Evolutionary conservation across 805 yeast species (phyloP), one percentile per base, ranked within the genome.

Genomic region (Zygotorulaspora chibaensis): DNA sequence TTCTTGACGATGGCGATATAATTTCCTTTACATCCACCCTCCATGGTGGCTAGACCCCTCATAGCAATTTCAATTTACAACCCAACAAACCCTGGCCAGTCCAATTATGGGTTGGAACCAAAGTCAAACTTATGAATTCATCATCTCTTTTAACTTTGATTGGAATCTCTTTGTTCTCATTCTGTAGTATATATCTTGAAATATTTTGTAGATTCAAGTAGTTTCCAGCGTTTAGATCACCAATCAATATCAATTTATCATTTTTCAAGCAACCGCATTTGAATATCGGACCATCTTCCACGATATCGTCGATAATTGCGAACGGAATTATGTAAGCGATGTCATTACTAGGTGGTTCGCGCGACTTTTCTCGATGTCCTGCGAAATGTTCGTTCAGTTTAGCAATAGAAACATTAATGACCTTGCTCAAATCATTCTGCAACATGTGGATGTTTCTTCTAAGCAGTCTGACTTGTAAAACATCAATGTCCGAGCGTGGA

Each of bases 1-100:
- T 73, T n/a, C 63, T 93, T 12, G 84, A 87, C 63, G 68, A 76
- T 39, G 83, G 85, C 10, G 99, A 91, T 64, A 73, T 79, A 17
- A 75, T 91, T 33, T 80, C 95, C 2, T 91, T 91, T 59, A 91
- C 97, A 1, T 85, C 95, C 35, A 93, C 99, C 3, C 70, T 91
- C 50, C 99, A 91, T 57, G 99, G 99, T 3, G 99, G 99, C 38
- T 91, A 54, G 53, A 35, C 7, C 7, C 7, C 25, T 58, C 62
- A 74, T 27, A 75, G 38, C 38, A 74, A 75, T 17, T 69, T 67
- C 30, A 84, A 55, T 50, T 75, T 77, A 62, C 89, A 84, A 1
- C 91, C 91, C 28, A 84, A 63, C n/a, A 80, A 52, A 2, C 91
- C 90, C 29, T 67, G 66, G 7, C 91, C 91, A 35, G 67, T 69